Conservation (phyloP, 257 asterid genomes). For the Fraxinus quadrangulata region DNA sequence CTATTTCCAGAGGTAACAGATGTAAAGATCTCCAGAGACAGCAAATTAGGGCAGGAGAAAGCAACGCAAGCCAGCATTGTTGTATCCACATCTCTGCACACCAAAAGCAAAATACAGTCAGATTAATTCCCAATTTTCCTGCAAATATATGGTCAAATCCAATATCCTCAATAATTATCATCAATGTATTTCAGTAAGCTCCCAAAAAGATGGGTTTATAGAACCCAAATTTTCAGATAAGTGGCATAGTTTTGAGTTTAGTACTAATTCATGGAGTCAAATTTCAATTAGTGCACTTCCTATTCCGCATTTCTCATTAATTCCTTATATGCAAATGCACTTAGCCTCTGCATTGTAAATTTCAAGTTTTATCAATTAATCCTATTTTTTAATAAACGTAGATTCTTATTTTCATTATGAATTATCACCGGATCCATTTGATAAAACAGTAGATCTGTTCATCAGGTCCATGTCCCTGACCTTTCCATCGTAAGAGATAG, state of each 20-base stretch:
- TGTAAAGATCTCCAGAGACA: constrained; percentile 69
- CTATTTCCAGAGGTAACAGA: constrained; percentile 65
- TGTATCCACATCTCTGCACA: constrained; percentile 84
- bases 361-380: not conserved
- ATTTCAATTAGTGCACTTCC: not conserved
- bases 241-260: not conserved
- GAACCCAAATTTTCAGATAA: constrained; percentile 20
- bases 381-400: constrained; percentile 9
- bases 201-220: not conserved
- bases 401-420: not conserved
- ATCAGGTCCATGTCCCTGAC: constrained; percentile 42
- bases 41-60: constrained; percentile 87
- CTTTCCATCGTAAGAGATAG: constrained; percentile 82
- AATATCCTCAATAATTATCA: not conserved
- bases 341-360: not conserved
- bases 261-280: not conserved
- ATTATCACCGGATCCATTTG: constrained; percentile 20
- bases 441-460: constrained; percentile 39
- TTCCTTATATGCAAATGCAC: not conserved
- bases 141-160: constrained; percentile 10
- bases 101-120: constrained; percentile 29
- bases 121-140: constrained; percentile 21
- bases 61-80: constrained; percentile 92
- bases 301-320: constrained; percentile 2
- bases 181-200: not conserved